phyloP scores from a whole-genome alignment of 495 filamentous ascomycete species.

The Parmelia sp. region DNA sequence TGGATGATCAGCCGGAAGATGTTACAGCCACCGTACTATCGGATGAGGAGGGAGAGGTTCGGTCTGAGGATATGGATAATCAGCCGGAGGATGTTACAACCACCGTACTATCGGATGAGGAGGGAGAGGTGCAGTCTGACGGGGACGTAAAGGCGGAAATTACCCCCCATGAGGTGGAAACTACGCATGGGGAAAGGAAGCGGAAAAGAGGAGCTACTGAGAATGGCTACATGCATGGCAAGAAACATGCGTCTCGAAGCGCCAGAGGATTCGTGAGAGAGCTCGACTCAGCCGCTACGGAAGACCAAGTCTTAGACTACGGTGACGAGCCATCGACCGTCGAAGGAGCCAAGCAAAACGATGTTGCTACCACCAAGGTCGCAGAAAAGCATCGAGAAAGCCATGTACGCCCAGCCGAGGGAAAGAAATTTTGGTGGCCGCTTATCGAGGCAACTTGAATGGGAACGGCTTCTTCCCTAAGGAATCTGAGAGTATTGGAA shows the following conservation, averaged over 20 bases:
- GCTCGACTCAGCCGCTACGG: slow-evolving; percentile 17
- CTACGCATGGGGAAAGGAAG: not conserved
- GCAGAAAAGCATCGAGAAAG: not conserved
- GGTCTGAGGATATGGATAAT: not conserved
- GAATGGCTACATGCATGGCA: not conserved
- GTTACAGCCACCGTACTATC: not conserved
- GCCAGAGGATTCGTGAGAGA: slow-evolving; percentile 22
- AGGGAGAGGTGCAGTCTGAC: not conserved
- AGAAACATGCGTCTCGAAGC: slow-evolving; percentile 9
- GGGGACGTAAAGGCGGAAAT: not conserved
- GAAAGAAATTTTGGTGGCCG: slow-evolving; percentile 26
- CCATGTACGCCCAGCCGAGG: not conserved
- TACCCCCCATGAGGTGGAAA: not conserved
- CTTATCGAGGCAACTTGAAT: slow-evolving; percentile 10
- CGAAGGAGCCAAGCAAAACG: not conserved
- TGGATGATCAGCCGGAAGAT: not conserved
- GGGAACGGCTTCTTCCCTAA: not conserved
- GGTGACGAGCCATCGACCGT: slow-evolving; percentile 12
- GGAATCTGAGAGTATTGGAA: not conserved
- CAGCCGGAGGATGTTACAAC: not conserved
- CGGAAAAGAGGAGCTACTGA: slow-evolving; percentile 8
- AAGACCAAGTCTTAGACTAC: slow-evolving; percentile 22
- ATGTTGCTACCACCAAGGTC: not conserved
- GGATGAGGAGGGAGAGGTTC: not conserved
- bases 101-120: not conserved